phyloP scores from a whole-genome alignment of 169 alveolate species.

The Theileria sp. region DNA sequence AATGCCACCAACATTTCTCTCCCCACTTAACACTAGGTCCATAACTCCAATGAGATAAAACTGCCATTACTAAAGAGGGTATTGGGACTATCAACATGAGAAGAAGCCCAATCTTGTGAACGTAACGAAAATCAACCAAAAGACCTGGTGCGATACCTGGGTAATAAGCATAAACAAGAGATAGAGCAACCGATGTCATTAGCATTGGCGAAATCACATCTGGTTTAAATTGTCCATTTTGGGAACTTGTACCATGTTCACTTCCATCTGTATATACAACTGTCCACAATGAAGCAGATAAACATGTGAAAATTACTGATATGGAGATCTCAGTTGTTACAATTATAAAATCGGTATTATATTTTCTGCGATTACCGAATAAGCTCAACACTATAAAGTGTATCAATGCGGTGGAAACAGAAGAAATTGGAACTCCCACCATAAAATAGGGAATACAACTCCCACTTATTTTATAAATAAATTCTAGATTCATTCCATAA shows the following conservation, averaged over 20 bases:
- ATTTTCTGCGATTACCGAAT: not conserved
- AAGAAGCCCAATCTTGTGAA: constrained; percentile 12
- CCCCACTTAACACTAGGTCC: constrained; percentile 24
- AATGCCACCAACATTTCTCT: not conserved
- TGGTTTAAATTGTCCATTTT: not conserved
- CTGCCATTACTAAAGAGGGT: constrained; percentile 19
- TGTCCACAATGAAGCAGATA: constrained; percentile 16
- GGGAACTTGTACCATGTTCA: not conserved
- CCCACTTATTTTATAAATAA: not conserved
- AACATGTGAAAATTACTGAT: not conserved
- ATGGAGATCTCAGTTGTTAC: constrained; percentile 1
- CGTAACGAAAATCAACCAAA: constrained; percentile 8
- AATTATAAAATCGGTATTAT: constrained; percentile 11
- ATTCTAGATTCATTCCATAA: not conserved
- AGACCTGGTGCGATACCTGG: constrained; percentile 34
- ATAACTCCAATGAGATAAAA: not conserved
- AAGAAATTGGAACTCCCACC: constrained; percentile 20
- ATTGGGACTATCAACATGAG: constrained; percentile 8
- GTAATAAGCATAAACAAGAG: constrained; percentile 8
- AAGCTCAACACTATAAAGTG: not conserved
- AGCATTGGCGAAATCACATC: constrained; percentile 8
- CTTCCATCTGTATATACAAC: constrained; percentile 5
- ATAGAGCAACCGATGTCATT: constrained; percentile 14
- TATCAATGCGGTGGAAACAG: not conserved
- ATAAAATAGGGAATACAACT: constrained; percentile 2